Base-by-base conservation (phyloP, 2,329 filamentous ascomycete species). In the Aspergillus udagawae region DNA sequence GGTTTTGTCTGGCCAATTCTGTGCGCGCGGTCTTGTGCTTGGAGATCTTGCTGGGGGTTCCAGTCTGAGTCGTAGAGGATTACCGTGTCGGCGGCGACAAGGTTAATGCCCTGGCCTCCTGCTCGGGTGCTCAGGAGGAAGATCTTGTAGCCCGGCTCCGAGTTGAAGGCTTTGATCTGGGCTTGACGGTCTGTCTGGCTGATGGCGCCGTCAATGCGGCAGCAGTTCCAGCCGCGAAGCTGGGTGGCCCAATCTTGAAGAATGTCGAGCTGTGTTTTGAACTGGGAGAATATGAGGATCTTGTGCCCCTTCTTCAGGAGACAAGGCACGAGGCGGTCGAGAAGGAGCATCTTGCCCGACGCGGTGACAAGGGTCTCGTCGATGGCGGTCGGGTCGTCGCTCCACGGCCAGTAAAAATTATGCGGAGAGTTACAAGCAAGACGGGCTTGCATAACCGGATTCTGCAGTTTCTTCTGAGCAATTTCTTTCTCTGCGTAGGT, bases 21-120 rank as follows among this genome's bases (percentile, higher is more conserved):
- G 70, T 99, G 94, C 0, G 91, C 92, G 4, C 94, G 90, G 69
- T 99, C 94, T 74, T 97, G 94, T 0, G 94, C 94, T 70, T 99
- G 94, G 0, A 99, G 80, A 72, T 99, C 94, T 70, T 97, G 93
- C 71, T 99, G 94, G 0, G 94, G 94, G 66, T 99, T 99, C 86
- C 93, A 97, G 67, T 96, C 86, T 9, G 82, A 86, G 73, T 97
- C 93, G 65, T 94, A 97, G 0, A 97, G 80, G 49, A 97, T 89
- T 10, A 97, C 93, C 0, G 93, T 97, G 65, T 97, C 93, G 0
- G 93, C 93, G 0, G 88, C 88, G 0, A 91, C 91, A 0, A 97
- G 85, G 67, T 97, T 97, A 79, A 97, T 97, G 51, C 93, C 93
- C 68, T 96, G 92, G 0, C 94, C 94, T 23, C 94, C 94, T 0